phyloP scores from a whole-genome alignment of 2,329 filamentous ascomycete genomes.

The Microcyclosporella mali region DNA sequence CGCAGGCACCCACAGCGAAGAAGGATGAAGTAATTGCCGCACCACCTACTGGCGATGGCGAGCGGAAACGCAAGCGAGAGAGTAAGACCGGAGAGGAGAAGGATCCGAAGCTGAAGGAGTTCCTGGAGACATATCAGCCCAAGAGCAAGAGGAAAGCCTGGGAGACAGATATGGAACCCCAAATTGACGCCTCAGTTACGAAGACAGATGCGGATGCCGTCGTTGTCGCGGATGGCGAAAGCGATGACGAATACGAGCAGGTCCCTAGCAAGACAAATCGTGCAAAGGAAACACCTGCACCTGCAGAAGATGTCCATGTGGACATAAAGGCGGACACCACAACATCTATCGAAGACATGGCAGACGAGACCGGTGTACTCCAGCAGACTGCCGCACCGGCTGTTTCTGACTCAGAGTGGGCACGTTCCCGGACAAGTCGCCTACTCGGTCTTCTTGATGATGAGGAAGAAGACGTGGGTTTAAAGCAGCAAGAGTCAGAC shows the following conservation, averaged over 20 bases:
- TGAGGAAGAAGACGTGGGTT: slow-evolving; percentile 43
- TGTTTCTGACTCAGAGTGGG: slow-evolving; percentile 80
- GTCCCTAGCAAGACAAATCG: slow-evolving; percentile 45
- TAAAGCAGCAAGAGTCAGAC: slow-evolving; percentile 2
- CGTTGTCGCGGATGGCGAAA: slow-evolving; percentile 44
- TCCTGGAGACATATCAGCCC: slow-evolving; percentile 71
- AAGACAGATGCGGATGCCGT: slow-evolving; percentile 17
- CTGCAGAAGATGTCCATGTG: neutral
- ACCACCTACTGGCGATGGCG: slow-evolving; percentile 15
- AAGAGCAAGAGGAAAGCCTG: slow-evolving; percentile 45
- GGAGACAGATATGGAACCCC: slow-evolving; percentile 46
- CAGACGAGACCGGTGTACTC: slow-evolving; percentile 11
- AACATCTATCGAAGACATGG: too few relatives aligned
- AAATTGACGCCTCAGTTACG: neutral
- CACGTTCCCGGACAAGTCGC: slow-evolving; percentile 80
- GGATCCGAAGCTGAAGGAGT: slow-evolving; percentile 81
- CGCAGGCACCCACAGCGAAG: slow-evolving; percentile 13
- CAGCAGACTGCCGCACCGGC: slow-evolving; percentile 26
- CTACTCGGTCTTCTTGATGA: slow-evolving; percentile 78
- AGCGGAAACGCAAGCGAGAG: slow-evolving; percentile 63
- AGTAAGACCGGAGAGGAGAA: slow-evolving; percentile 42
- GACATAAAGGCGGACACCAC: neutral
- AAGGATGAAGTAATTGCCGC: slow-evolving; percentile 15
- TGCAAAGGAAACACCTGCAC: slow-evolving; percentile 8
- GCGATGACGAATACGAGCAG: slow-evolving; percentile 64